Conservation (phyloP, 805 yeast species). For the Cephaloascus albidus region DNA sequence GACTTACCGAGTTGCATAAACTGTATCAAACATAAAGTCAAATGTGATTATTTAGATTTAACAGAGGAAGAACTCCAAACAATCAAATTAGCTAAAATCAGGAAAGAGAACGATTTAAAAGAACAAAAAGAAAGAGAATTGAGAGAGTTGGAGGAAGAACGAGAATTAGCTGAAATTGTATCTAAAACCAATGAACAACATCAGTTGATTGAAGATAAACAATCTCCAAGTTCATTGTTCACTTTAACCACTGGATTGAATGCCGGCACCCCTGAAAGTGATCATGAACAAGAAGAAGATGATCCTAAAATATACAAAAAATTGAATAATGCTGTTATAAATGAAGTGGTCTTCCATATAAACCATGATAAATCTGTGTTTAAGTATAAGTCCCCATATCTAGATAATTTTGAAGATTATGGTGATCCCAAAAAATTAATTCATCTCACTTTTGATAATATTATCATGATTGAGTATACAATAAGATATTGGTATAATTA, state of each 20-base stretch:
- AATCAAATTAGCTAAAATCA: slow-evolving; percentile 5
- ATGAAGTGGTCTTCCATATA: not conserved
- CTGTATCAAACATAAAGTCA: slow-evolving; percentile 28
- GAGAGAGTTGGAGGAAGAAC: not conserved
- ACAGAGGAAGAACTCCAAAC: slow-evolving; percentile 19
- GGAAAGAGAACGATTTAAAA: not conserved
- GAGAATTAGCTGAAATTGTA: too few species aligned
- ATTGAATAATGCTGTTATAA: not conserved
- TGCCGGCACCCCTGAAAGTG: too few species aligned
- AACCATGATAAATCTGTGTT: not conserved
- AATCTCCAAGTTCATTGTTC: not conserved
- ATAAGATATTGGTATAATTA: not conserved
- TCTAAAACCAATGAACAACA: not conserved
- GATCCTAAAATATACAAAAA: not conserved
- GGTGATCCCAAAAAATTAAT: not conserved
- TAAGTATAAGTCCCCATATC: not conserved
- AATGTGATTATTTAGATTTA: slow-evolving; percentile 28
- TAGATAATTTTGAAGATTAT: not conserved
- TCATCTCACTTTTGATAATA: not conserved
- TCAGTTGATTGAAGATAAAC: not conserved
- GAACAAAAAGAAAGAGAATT: not conserved
- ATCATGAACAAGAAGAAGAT: not conserved
- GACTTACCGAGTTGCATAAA: slow-evolving; percentile 28
- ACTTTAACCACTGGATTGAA: not conserved
- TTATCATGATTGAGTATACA: not conserved